Conservation (phyloP, 768 basidiomycete genomes). For the Amanita exitialis region DNA sequence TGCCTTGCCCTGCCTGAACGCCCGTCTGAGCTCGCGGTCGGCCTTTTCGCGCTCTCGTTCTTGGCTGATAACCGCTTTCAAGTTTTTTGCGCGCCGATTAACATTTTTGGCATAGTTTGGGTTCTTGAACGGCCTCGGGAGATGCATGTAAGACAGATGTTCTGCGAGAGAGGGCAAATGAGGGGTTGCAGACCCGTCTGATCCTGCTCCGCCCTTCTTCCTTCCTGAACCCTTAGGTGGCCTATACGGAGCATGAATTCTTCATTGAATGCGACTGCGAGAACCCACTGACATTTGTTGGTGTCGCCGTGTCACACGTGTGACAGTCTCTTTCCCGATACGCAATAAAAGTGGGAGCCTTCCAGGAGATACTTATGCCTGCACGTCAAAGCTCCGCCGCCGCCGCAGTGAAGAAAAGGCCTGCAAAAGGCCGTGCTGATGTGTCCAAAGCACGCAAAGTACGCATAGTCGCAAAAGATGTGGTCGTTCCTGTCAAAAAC, state of each 20-base stretch:
- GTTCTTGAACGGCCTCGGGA: conserved; percentile 73
- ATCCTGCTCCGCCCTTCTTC: conserved; percentile 24
- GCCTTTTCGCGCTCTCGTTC: conserved; percentile 71
- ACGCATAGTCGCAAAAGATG: conserved; percentile 1
- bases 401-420: background rate
- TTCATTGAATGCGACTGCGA: no score
- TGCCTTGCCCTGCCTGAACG: conserved; percentile 21
- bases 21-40: conserved; percentile 49
- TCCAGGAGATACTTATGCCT: no score
- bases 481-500: background rate
- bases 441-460: background rate
- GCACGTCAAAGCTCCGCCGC: background rate
- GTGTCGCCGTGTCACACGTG: background rate
- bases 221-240: conserved; percentile 34
- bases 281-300: background rate
- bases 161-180: conserved; percentile 37
- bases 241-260: conserved; percentile 15
- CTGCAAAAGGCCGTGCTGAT: background rate
- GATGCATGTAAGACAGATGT: conserved; percentile 62
- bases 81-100: conserved; percentile 66
- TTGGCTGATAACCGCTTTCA: conserved; percentile 69
- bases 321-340: background rate
- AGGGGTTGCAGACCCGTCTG: conserved; percentile 35
- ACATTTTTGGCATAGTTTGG: conserved; percentile 57
- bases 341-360: background rate